Percentiles rank a stretch among this genome's conserved stretches.
phyloP scores from a whole-genome alignment of 106 monocot species.

The Dioscorea zingiberensis region DNA sequence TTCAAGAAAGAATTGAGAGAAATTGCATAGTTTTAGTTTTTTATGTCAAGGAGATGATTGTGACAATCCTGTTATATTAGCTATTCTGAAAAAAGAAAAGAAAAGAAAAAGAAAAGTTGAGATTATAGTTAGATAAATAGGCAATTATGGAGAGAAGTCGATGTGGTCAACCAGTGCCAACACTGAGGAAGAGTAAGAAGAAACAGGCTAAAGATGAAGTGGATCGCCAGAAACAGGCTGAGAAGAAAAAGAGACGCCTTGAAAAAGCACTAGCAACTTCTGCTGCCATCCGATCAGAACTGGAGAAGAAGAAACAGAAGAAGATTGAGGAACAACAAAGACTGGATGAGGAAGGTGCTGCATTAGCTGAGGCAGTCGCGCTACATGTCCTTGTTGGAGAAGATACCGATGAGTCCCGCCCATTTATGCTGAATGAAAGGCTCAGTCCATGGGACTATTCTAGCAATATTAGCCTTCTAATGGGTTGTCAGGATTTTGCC shows the following conservation, averaged over 20 bases:
- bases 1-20: no score
- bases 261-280: constrained; percentile 95
- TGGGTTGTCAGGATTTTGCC: constrained; percentile 33
- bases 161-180: constrained; percentile 22
- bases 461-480: constrained; percentile 25
- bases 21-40: no score
- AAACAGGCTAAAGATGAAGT: constrained; percentile 71
- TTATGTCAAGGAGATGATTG: no score
- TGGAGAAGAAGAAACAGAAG: constrained; percentile 96
- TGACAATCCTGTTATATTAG: no score
- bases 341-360: constrained; percentile 84
- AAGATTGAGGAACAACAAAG: constrained; percentile 82
- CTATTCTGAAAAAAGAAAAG: no score
- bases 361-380: constrained; percentile 88
- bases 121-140: no score
- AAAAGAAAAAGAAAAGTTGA: no score
- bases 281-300: constrained; percentile 78
- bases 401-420: constrained; percentile 54
- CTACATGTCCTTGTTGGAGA: constrained; percentile 88
- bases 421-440: constrained; percentile 21
- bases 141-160: constrained; percentile 57
- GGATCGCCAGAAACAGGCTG: constrained; percentile 91
- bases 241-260: constrained; percentile 86
- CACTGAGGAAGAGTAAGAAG: constrained; percentile 69
- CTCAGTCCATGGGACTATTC: constrained; percentile 17